A percentile compares a stretch with the other conserved stretches of the same genome.
Conservation (phyloP, 306 rosid species). For the Dalbergia oliveri region DNA sequence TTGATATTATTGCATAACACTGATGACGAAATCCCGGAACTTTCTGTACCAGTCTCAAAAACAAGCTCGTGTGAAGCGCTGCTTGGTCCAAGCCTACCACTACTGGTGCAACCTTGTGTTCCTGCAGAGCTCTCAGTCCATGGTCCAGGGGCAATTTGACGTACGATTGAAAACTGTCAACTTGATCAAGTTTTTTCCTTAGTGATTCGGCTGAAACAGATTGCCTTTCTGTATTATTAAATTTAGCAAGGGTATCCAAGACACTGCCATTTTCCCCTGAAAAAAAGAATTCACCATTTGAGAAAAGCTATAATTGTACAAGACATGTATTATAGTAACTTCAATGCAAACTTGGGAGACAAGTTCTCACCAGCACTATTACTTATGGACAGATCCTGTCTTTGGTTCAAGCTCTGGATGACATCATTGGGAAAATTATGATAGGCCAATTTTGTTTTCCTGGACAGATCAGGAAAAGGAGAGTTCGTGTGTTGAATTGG, state of each 20-base stretch:
- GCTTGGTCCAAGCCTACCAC: constrained; percentile 46
- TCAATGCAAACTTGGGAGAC: constrained; percentile 10
- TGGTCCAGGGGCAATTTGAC: constrained; percentile 41
- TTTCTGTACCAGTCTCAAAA: constrained; percentile 34
- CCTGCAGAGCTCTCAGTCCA: constrained; percentile 38
- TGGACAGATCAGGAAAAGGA: constrained; percentile 19
- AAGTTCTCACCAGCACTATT: constrained; percentile 50
- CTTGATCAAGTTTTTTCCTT: constrained; percentile 46
- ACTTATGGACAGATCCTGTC: constrained; percentile 3
- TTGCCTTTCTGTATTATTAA: constrained; percentile 26
- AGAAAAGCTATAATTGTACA: neutral
- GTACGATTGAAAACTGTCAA: constrained; percentile 30
- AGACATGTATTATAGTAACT: constrained; percentile 12
- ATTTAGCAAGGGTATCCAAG: constrained; percentile 39
- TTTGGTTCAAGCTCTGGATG: constrained; percentile 13
- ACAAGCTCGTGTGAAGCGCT: constrained; percentile 41
- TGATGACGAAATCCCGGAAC: constrained; percentile 49
- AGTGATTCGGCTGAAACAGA: constrained; percentile 30
- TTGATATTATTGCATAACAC: constrained; percentile 34
- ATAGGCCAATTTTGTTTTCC: constrained; percentile 14
- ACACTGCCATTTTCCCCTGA: constrained; percentile 38
- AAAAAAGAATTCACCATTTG: constrained; percentile 1
- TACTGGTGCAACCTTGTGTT: constrained; percentile 37
- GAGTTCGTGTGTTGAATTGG: constrained; percentile 20
- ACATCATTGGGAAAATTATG: constrained; percentile 33